Conservation (phyloP, 1,284 basidiomycete genomes). For the Ustilago trichophora region DNA sequence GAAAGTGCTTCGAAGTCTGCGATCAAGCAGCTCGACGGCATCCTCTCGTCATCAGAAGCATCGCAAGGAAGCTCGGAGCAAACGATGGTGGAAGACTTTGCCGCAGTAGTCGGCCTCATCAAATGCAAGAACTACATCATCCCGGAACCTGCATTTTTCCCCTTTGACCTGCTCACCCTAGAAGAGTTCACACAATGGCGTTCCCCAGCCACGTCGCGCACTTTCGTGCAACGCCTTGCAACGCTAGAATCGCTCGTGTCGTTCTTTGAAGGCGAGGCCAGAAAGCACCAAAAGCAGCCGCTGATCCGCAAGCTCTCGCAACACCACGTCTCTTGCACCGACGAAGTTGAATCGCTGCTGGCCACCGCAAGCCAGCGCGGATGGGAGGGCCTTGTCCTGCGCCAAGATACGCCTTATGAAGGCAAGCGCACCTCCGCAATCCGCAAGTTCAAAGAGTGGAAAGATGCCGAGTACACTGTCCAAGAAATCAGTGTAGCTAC, state of each 20-base stretch:
- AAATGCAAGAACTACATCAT: constrained; percentile 27
- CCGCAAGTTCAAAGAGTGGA: constrained; percentile 51
- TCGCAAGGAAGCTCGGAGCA: constrained; percentile 3
- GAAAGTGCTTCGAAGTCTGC: constrained; percentile 31
- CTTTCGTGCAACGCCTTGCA: constrained; percentile 28
- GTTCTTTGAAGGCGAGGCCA: constrained; percentile 16
- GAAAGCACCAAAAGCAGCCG: neutral
- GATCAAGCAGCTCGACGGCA: constrained; percentile 16
- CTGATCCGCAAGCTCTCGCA: constrained; percentile 42
- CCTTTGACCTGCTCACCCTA: constrained; percentile 51
- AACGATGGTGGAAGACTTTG: constrained; percentile 49
- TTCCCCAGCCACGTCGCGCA: neutral
- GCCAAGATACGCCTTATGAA: constrained; percentile 45
- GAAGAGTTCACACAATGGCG: constrained; percentile 49
- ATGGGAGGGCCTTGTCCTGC: constrained; percentile 56
- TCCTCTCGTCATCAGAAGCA: neutral
- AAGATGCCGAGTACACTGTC: constrained; percentile 54
- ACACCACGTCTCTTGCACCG: constrained; percentile 5
- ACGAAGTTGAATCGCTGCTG: constrained; percentile 18
- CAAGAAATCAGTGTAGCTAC: constrained; percentile 22
- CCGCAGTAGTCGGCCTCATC: constrained; percentile 35
- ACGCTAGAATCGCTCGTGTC: constrained; percentile 22
- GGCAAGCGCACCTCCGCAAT: constrained; percentile 47
- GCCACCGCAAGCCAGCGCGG: constrained; percentile 20
- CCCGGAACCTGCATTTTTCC: constrained; percentile 41